phyloP scores from a whole-genome alignment of 192 early-diverging fungal species.

The Haplosporangium gracile region DNA sequence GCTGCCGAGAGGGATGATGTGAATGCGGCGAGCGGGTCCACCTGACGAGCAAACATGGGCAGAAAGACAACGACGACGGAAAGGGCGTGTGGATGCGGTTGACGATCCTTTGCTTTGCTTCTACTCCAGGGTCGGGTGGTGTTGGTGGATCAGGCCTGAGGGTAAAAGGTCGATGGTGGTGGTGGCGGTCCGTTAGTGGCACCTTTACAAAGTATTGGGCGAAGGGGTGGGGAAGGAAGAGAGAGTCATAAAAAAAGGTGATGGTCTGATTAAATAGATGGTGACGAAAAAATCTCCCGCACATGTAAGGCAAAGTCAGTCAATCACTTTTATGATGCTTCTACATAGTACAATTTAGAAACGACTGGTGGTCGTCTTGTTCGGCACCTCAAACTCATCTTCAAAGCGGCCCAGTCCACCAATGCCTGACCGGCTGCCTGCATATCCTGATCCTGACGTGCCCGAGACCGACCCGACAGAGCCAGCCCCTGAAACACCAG shows the following conservation, averaged over 20 bases:
- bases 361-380: background rate
- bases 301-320: background rate
- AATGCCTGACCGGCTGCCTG: constrained; percentile 48
- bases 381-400: constrained; percentile 23
- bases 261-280: too few relatives aligned
- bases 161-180: background rate
- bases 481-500: constrained; percentile 26
- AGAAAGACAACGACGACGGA: background rate
- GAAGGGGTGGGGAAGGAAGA: background rate
- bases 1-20: constrained; percentile 22
- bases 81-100: background rate
- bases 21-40: constrained; percentile 29
- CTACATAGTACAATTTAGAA: background rate
- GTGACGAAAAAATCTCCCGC: background rate
- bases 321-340: background rate
- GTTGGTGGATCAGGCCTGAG: background rate
- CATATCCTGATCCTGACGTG: constrained; percentile 23
- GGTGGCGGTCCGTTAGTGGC: background rate
- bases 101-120: background rate
- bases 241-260: background rate
- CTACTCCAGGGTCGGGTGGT: background rate
- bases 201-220: background rate
- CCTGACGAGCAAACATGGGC: constrained; percentile 44
- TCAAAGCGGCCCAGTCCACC: constrained; percentile 37
- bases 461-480: constrained; percentile 19